Evolutionary conservation across 2,329 filamentous ascomycete species (phyloP), one percentile per base, ranked within the genome.

Genomic region (Ophiocordyceps camponoti-leonardi): DNA sequence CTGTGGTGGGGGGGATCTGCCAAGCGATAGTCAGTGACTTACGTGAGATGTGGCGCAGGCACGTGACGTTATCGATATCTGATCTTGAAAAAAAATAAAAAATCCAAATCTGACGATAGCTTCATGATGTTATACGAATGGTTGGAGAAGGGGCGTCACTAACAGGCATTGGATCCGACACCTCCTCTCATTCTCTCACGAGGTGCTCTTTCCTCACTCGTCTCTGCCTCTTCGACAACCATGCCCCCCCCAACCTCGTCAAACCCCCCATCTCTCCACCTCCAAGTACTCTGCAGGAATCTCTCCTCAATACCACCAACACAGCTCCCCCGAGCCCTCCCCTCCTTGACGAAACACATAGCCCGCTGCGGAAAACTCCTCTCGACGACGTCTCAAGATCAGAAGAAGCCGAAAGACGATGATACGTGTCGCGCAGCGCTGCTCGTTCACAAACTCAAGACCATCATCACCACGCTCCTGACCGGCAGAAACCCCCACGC

Each of bases 391-490:
- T 72, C 75, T 30, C n/a, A 14, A 35, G 31, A 35, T n/a, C 75
- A 79, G 45, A 70, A 72, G 42, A 73, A 75, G 46, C 68, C 74
- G 48, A 81, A 80, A 53, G 69, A 76, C 47, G 75, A 72, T 49
- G 64, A 41, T 3, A 10, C 66, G 7, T 73, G 81, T 0, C 85
- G 90, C 48, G 69, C 70, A 41, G 65, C 79, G 0, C 67, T 82
- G n/a, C 72, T 86, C 19, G 72, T 92, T 1, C 85, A 94, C 62
- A 90, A 84, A 59, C 71, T 93, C 55, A 86, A 83, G 58, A 86
- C 83, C 5, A 79, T 85, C 45, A 69, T 94, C 48, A 81, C 78
- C 1, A 79, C 83, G 13, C 69, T 95, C 14, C 67, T 95, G 31
- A 83, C 85, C 57, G 86, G 90, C 46, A 81, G 81, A 48, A 85